Base-by-base conservation (phyloP, 805 yeast species). In the Metschnikowia matae region DNA sequence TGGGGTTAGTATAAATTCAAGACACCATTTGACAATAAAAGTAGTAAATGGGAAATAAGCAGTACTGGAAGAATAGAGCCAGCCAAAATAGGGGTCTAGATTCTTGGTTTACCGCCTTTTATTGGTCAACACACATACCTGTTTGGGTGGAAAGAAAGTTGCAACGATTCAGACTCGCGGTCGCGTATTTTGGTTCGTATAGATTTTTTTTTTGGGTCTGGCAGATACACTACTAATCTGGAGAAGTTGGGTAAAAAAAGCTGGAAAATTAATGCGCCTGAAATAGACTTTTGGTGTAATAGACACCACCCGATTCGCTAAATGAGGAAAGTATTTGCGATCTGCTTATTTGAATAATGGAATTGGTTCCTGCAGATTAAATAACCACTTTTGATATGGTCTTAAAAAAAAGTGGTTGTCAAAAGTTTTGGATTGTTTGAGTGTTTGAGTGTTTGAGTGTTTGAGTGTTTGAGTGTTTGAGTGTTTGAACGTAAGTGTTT, bases 191-290 rank as follows among this genome's bases (percentile, higher is more conserved):
- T 32, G 29, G 38, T 26, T 44, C 40, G 46, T 26, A 36, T 44
- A 26, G 40, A 40, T 33, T 47, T 45, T 49, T 49, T 33, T 49
- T 49, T 49, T 49, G 52, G 52, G 52, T 40, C 42, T 45, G 42
- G 44, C 44, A 21, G 52, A 40, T 49, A 46, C 52, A 49, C 52
- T 49, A 49, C 52, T 48, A 26, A 44, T 48, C 48, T 48, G 51
- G 51, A 40, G 51, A 43, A 48, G 48, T 21, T 44, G 46, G 46
- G 46, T 44, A 21, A 35, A 44, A 44, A 44, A 44, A 42, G n/a
- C 13, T 32, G 17, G n/a, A 33, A 33, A 34, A 33, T 41, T 42
- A 20, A 37, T 37, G 40, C 40, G 40, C 40, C 29, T n/a, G 20
- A 21, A 20, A 37, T 17, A 36, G 20, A n/a, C 40, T n/a, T n/a